Evolutionary conservation across 805 yeast species (phyloP).

Genomic region (Nakazawaea populi): DNA sequence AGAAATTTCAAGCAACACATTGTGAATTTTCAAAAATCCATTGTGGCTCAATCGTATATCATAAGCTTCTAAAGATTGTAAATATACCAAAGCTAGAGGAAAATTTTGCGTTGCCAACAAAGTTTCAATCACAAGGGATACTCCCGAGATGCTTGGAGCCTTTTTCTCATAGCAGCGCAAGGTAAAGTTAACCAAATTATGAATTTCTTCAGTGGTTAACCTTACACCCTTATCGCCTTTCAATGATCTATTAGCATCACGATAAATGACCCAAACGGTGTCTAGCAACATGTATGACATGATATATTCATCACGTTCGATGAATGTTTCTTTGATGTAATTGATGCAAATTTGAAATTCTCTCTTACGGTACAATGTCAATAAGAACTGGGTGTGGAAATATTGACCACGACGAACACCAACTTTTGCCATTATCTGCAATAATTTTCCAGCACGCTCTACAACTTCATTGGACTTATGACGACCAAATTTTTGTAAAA

Average conservation of each 20-base stretch:
- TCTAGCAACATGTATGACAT: conserved; percentile 2
- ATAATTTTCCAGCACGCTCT: neutral
- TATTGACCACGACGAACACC: conserved; percentile 3
- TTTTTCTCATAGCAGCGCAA: neutral
- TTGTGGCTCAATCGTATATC: neutral
- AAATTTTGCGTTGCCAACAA: conserved; percentile 2
- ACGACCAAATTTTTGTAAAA: conserved; percentile 9
- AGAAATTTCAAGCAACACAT: neutral
- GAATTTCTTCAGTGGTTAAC: neutral
- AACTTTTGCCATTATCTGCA: neutral
- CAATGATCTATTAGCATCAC: conserved; percentile 5
- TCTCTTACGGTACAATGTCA: conserved; percentile 9
- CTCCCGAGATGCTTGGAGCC: neutral
- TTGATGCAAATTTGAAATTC: conserved; percentile 4
- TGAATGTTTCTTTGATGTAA: neutral
- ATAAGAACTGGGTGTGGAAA: conserved; percentile 8
- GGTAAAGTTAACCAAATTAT: conserved; percentile 1
- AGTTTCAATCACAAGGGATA: conserved; percentile 4
- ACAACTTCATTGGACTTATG: conserved; percentile 5
- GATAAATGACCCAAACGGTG: conserved; percentile 9
- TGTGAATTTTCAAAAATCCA: conserved; percentile 2
- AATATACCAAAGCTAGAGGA: neutral
- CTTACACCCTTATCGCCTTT: neutral
- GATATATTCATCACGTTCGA: neutral
- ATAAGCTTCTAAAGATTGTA: neutral